Percentiles rank a stretch among this genome's conserved stretches.
These are phyloP conservation scores for Rubus parviflorus DNA, from an alignment of 306 rosid species.

Conservation along the genomic window DNA sequence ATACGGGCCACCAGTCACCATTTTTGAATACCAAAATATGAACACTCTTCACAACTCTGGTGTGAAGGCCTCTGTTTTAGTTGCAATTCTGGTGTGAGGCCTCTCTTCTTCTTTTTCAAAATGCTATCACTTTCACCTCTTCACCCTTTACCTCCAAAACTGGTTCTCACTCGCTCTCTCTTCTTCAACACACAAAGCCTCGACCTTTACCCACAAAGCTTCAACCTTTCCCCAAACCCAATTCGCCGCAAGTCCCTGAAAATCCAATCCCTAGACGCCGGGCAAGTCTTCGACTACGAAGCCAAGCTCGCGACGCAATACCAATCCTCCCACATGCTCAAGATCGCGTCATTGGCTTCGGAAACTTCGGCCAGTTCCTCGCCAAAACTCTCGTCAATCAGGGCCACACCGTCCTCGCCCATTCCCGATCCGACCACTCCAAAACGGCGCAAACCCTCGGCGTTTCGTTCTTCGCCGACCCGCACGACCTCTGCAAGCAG, in stretches of 20 bases:
- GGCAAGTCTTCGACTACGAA: constrained; percentile 66
- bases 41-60: too few relatives aligned
- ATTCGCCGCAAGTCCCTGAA: constrained; percentile 27
- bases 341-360: constrained; percentile 72
- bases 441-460: constrained; percentile 43
- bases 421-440: constrained; percentile 67
- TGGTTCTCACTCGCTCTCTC: constrained; percentile 1
- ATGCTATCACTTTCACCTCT: constrained; percentile 44
- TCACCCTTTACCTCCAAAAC: constrained; percentile 23
- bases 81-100: too few relatives aligned
- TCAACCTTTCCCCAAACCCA: not conserved
- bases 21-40: too few relatives aligned
- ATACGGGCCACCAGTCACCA: too few relatives aligned
- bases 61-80: too few relatives aligned
- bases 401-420: constrained; percentile 73
- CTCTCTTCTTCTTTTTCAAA: not conserved
- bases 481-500: constrained; percentile 77
- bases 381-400: constrained; percentile 57
- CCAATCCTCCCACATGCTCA: constrained; percentile 46
- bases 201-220: not conserved
- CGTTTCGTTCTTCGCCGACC: constrained; percentile 50
- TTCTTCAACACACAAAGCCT: not conserved
- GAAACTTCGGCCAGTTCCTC: constrained; percentile 81
- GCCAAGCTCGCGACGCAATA: constrained; percentile 53
- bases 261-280: constrained; percentile 65